Conservation (phyloP, 148 eudicot genomes). For the Persicaria maculosa region DNA sequence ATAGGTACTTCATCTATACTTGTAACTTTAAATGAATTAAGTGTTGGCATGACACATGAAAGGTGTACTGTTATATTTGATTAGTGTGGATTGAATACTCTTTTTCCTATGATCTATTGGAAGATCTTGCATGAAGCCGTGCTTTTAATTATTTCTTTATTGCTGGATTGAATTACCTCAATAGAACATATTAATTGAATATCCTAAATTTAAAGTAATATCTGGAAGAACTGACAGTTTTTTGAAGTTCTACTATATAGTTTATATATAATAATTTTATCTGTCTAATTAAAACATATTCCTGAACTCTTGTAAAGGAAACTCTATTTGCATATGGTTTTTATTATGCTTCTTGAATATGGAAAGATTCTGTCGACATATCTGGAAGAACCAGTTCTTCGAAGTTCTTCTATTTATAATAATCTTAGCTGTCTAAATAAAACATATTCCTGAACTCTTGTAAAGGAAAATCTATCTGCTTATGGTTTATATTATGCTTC, state of each 20-base stretch:
- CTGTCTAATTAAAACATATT: not conserved
- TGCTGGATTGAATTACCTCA: not conserved
- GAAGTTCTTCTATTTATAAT: too few species aligned
- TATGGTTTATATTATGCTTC: not conserved
- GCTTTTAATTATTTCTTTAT: not conserved
- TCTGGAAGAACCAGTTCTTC: too few species aligned
- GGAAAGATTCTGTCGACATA: not conserved
- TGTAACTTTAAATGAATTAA: not conserved
- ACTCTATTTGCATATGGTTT: not conserved
- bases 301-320: not conserved
- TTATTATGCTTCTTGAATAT: not conserved
- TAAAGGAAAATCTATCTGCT: not conserved
- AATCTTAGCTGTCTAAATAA: too few species aligned
- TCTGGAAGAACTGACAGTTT: not conserved
- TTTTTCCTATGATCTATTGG: not conserved
- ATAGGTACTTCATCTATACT: conserved; percentile 37
- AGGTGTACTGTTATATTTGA: not conserved
- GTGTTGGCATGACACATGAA: not conserved
- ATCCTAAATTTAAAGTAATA: not conserved
- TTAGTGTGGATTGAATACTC: not conserved
- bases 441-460: not conserved
- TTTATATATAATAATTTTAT: not conserved
- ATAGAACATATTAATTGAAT: not conserved
- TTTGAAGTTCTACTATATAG: not conserved
- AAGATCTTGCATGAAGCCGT: not conserved